Conservation (phyloP, 2,329 filamentous ascomycete genomes). For the Thelonectria discophora region DNA sequence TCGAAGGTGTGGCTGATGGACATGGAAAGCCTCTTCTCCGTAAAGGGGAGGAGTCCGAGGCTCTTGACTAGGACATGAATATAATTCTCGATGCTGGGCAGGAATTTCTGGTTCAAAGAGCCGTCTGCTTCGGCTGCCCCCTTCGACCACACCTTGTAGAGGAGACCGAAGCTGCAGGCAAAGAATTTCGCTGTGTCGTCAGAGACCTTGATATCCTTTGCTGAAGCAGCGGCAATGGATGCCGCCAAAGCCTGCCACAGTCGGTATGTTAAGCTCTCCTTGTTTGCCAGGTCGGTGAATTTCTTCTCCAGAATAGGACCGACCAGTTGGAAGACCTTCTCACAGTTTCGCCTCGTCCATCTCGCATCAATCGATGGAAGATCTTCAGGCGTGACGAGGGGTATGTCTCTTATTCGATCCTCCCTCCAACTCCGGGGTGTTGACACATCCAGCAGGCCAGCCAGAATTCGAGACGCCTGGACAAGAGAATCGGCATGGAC, state of each 20-base stretch:
- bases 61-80: conserved; percentile 58
- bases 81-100: conserved; percentile 63
- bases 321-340: conserved; percentile 70
- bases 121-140: conserved; percentile 54
- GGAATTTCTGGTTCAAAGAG: conserved; percentile 58
- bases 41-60: conserved; percentile 69
- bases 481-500: conserved; percentile 60
- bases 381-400: conserved; percentile 72
- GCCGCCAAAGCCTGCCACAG: conserved; percentile 71
- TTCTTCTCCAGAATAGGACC: conserved; percentile 67
- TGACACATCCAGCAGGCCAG: conserved; percentile 71
- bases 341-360: conserved; percentile 82
- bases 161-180: conserved; percentile 72
- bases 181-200: conserved; percentile 84
- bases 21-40: conserved; percentile 65
- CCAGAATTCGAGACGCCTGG: conserved; percentile 74
- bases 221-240: conserved; percentile 72
- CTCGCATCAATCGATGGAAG: conserved; percentile 84
- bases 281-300: conserved; percentile 69
- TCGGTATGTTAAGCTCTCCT: conserved; percentile 60
- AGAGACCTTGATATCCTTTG: conserved; percentile 90
- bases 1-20: conserved; percentile 65
- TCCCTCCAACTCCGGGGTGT: conserved; percentile 75
- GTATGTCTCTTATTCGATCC: conserved; percentile 70
- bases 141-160: conserved; percentile 72